These are phyloP conservation scores for Linnemannia elongata DNA, from an alignment of 192 early-diverging fungal genomes.

Conservation along the genomic window DNA sequence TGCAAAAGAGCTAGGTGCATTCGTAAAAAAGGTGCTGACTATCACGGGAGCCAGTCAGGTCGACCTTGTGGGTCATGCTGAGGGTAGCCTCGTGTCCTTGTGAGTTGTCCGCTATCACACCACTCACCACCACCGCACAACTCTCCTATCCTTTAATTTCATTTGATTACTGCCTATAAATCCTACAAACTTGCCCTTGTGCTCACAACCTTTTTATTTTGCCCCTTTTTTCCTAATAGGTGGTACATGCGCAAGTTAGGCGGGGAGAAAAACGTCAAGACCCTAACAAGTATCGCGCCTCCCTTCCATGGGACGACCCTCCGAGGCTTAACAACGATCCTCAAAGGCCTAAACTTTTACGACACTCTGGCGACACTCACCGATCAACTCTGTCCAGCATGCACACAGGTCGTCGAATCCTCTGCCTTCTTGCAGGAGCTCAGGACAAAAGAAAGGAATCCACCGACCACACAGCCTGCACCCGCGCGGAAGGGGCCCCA, in stretches of 20 bases:
- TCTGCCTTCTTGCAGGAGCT: background rate
- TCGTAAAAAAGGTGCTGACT: constrained; percentile 6
- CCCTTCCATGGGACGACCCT: constrained; percentile 4
- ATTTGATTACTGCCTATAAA: background rate
- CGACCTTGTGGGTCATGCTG: constrained; percentile 3
- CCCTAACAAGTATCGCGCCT: background rate
- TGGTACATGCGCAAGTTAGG: background rate
- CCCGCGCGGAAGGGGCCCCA: background rate
- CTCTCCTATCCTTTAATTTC: background rate
- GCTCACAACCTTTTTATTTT: background rate
- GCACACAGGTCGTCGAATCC: background rate
- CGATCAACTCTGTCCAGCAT: background rate
- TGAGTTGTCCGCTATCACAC: background rate
- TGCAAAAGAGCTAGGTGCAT: background rate
- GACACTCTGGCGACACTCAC: background rate
- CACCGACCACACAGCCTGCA: too few relatives aligned
- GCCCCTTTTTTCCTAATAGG: background rate
- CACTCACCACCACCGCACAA: too few relatives aligned
- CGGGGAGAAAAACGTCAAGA: background rate
- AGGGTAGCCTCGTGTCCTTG: constrained; percentile 3
- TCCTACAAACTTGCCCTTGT: background rate
- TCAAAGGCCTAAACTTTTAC: constrained; percentile 8
- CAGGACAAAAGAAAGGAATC: background rate
- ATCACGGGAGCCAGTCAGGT: constrained; percentile 5
- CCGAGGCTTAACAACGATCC: background rate